phyloP scores from a whole-genome alignment of 2,329 filamentous ascomycete species.

The Calonectria crousiana region DNA sequence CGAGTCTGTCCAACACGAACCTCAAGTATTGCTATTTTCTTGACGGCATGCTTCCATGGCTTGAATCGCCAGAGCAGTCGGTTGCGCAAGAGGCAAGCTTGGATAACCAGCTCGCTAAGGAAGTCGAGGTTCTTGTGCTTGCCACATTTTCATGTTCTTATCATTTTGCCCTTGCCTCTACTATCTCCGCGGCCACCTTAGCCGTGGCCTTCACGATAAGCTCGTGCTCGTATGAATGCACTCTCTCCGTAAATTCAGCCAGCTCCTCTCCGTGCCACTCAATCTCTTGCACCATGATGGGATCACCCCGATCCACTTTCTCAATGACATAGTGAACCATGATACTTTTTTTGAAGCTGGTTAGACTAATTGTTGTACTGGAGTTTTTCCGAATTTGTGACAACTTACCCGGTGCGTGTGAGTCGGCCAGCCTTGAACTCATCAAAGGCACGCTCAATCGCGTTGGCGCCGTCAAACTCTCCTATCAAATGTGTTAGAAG shows the following conservation, averaged over 20 bases:
- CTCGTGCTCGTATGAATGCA: constrained; percentile 81
- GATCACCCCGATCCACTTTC: constrained; percentile 83
- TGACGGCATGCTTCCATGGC: neutral
- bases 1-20: neutral
- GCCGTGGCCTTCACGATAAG: constrained; percentile 81
- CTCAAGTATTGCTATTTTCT: neutral
- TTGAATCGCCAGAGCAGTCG: neutral
- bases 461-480: constrained; percentile 80
- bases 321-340: constrained; percentile 90
- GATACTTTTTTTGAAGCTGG: constrained; percentile 54
- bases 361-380: neutral
- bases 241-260: constrained; percentile 75
- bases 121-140: neutral
- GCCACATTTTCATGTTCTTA: neutral
- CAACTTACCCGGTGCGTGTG: constrained; percentile 64
- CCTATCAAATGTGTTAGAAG: constrained; percentile 53
- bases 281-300: constrained; percentile 79
- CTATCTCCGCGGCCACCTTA: constrained; percentile 56
- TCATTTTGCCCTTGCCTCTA: constrained; percentile 20
- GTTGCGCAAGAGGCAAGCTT: neutral
- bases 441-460: constrained; percentile 81
- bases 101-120: neutral
- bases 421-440: constrained; percentile 75
- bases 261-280: constrained; percentile 73
- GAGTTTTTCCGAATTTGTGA: constrained; percentile 47